phyloP scores from a whole-genome alignment of 495 filamentous ascomycete species.

The Hypoxylon trugodes region DNA sequence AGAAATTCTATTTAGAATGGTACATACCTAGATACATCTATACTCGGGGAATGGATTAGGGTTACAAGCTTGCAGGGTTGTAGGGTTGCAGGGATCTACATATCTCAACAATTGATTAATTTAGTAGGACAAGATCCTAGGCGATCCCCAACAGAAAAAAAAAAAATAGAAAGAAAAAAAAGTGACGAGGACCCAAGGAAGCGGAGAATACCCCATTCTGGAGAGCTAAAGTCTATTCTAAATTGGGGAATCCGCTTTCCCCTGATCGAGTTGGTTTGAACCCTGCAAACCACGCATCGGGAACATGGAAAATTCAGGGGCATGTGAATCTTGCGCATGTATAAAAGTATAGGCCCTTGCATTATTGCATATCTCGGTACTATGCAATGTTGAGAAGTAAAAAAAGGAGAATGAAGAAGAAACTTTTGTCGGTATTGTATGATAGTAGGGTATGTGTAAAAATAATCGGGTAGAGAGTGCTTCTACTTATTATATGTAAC shows the following conservation, averaged over 20 bases:
- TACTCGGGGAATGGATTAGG: too few relatives aligned
- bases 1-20: too few relatives aligned
- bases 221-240: slow-evolving; percentile 3
- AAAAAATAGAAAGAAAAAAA: slow-evolving; percentile 4
- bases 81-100: slow-evolving; percentile 30
- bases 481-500: too few relatives aligned
- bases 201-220: slow-evolving; percentile 24
- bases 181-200: slow-evolving; percentile 3
- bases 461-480: too few relatives aligned
- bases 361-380: too few relatives aligned
- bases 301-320: slow-evolving; percentile 12
- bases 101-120: slow-evolving; percentile 40
- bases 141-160: slow-evolving; percentile 40
- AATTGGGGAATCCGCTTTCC: slow-evolving; percentile 27
- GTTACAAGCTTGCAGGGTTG: neutral
- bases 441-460: too few relatives aligned
- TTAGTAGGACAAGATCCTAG: slow-evolving; percentile 35
- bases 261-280: slow-evolving; percentile 13
- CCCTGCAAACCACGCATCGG: slow-evolving; percentile 22
- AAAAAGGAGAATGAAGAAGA: too few relatives aligned
- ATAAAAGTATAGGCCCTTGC: too few relatives aligned
- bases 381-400: too few relatives aligned
- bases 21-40: too few relatives aligned
- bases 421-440: too few relatives aligned
- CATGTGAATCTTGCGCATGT: too few relatives aligned